Conservation (phyloP, 2,329 filamentous ascomycete genomes). For the Albophoma yamanashiensis region DNA sequence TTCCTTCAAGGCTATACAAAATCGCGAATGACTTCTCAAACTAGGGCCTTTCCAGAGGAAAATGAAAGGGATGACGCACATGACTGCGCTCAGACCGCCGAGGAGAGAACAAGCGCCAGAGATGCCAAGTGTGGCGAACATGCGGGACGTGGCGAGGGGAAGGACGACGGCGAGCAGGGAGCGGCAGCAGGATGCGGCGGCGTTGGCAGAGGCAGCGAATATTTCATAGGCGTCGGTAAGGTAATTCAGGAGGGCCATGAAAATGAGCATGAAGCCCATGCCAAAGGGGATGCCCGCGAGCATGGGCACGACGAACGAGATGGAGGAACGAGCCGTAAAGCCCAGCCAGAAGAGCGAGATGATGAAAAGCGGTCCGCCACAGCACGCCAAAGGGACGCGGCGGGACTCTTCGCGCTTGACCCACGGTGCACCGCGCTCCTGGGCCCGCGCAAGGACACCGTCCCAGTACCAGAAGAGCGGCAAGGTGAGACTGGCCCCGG, state of each 20-base stretch:
- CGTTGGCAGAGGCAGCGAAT: slow-evolving; percentile 64
- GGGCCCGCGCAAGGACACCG: slow-evolving; percentile 40
- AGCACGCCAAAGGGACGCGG: slow-evolving; percentile 59
- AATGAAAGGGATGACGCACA: slow-evolving; percentile 39
- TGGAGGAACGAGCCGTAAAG: slow-evolving; percentile 37
- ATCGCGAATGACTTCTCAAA: slow-evolving; percentile 46
- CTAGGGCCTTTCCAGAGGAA: slow-evolving; percentile 43
- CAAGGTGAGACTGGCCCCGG: slow-evolving; percentile 49
- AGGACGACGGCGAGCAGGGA: slow-evolving; percentile 82
- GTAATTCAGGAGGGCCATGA: slow-evolving; percentile 55
- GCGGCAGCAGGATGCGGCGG: slow-evolving; percentile 76
- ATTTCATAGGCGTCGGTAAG: slow-evolving; percentile 58
- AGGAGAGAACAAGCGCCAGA: slow-evolving; percentile 41
- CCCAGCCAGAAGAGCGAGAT: slow-evolving; percentile 51
- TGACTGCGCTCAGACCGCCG: slow-evolving; percentile 36
- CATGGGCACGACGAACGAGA: slow-evolving; percentile 46
- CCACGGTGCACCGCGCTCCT: slow-evolving; percentile 42
- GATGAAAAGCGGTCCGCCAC: slow-evolving; percentile 56
- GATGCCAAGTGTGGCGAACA: slow-evolving; percentile 37
- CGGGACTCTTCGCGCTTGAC: slow-evolving; percentile 53
- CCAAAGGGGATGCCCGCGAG: slow-evolving; percentile 52
- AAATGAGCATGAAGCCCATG: slow-evolving; percentile 50
- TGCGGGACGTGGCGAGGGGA: slow-evolving; percentile 41
- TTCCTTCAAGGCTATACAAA: slow-evolving; percentile 49
- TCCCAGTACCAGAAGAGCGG: slow-evolving; percentile 58